A percentile compares a stretch with the other conserved stretches of the same genome.
phyloP scores from a whole-genome alignment of 1,139 yeast genomes.

The Debaryomycetaceae sp. region DNA sequence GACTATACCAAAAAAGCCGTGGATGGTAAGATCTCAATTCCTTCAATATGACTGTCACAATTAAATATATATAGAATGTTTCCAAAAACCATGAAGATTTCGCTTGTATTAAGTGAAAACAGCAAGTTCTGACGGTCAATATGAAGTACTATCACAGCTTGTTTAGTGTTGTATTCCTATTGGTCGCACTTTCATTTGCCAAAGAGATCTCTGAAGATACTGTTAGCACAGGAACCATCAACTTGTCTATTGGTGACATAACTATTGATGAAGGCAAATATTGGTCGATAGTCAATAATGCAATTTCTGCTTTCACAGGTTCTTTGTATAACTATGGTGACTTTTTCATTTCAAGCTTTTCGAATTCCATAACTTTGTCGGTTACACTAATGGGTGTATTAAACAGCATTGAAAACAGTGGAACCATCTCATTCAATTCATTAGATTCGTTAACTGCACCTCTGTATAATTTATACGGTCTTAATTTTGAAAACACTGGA shows the following conservation, averaged over 20 bases:
- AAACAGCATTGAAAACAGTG: conserved; percentile 19
- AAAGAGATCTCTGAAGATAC: conserved; percentile 5
- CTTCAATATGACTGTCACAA: no score
- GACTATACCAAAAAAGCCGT: no score
- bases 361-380: conserved; percentile 9
- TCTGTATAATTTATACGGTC: conserved; percentile 16
- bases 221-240: conserved; percentile 16
- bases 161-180: not conserved
- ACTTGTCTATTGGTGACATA: conserved; percentile 14
- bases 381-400: conserved; percentile 10
- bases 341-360: conserved; percentile 16
- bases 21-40: no score
- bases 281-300: conserved; percentile 33
- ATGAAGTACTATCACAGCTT: not conserved
- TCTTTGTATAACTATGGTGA: conserved; percentile 20
- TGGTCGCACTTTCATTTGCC: not conserved
- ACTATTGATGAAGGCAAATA: conserved; percentile 11
- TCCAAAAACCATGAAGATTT: no score
- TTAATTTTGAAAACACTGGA: conserved; percentile 26
- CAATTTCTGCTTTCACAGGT: conserved; percentile 21
- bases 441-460: conserved; percentile 5
- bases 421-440: conserved; percentile 22
- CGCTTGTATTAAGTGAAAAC: no score
- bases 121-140: no score
- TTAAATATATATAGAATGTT: no score